Base-by-base conservation (phyloP, 129 eudicot species). In the Escallonia rubra region DNA sequence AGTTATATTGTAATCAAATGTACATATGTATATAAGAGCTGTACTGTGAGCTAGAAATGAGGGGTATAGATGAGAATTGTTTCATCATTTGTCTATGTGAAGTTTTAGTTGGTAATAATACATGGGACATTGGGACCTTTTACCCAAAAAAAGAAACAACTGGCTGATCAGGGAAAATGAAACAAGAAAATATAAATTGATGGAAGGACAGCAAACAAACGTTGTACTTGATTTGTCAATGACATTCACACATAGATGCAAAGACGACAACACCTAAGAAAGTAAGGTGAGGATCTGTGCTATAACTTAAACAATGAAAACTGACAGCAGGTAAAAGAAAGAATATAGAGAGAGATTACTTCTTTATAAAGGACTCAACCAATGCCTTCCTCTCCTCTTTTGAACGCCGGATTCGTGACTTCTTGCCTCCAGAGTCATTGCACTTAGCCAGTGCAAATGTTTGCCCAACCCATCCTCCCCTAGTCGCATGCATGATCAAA, bases 381-480 rank as follows among this genome's bases (percentile, higher is more conserved):
- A 93, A 71, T 41, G 82, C 63, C 81, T 93, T 93, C 78, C 98
- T 71, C 81, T 93, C 96, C 75, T 89, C 90, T 78, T 93, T 93
- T 1, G 98, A 89, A 48, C 85, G 98, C 41, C 96, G 77, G 72
- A 69, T 80, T 53, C 95, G 87, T 12, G 95, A 47, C 62, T 86
- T 93, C 81, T 57, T 88, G 38, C 87, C 92, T 34, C 84, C 95
- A 58, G 82, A 78, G 69, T 86, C 95, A 70, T 80, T 76, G 68
- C 72, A 41, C 59, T 84, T 71, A 10, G 98, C 90, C 43, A 86
- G 69, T 64, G 96, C 98, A 84, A 59, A 93, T 67, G 92, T 75
- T 76, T 82, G 96, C 75, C 95, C 98, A 58, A 77, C 78, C 96
- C 91, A 93, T 63, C 85, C 78, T 71, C 91, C 98, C 71, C 72